Evolutionary conservation across 148 eudicot genomes (phyloP).

Genomic region (Talinum fruticosum): DNA sequence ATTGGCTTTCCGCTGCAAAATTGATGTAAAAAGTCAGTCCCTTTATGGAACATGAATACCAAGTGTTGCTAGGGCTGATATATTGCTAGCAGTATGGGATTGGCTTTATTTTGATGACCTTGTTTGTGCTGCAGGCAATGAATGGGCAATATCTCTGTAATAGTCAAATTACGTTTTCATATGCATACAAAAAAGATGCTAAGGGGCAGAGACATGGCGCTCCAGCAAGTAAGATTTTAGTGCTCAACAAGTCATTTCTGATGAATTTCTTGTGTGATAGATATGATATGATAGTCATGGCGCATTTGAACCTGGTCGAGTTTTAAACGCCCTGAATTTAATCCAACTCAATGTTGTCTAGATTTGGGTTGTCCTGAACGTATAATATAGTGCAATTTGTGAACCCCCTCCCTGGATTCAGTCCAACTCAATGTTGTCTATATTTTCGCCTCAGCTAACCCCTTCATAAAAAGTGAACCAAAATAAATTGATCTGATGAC

Average conservation of each 20-base stretch:
- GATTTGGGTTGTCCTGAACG: no score
- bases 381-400: no score
- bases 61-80: not conserved
- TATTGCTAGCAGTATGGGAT: not conserved
- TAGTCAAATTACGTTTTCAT: slow-evolving; percentile 92
- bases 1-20: not conserved
- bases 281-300: not conserved
- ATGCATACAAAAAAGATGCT: slow-evolving; percentile 97
- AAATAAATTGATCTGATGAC: no score
- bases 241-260: not conserved
- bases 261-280: not conserved
- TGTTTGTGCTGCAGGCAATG: slow-evolving; percentile 67
- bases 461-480: no score
- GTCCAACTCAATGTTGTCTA: no score
- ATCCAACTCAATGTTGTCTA: no score
- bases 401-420: no score
- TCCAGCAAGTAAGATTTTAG: slow-evolving; percentile 68
- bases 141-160: slow-evolving; percentile 97
- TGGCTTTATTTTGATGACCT: slow-evolving; percentile 7
- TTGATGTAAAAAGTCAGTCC: not conserved
- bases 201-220: slow-evolving; percentile 98
- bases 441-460: no score
- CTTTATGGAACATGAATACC: not conserved
- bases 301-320: not conserved
- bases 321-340: no score